phyloP scores from a whole-genome alignment of 2,329 filamentous ascomycete genomes.

The Penicillium sp. region DNA sequence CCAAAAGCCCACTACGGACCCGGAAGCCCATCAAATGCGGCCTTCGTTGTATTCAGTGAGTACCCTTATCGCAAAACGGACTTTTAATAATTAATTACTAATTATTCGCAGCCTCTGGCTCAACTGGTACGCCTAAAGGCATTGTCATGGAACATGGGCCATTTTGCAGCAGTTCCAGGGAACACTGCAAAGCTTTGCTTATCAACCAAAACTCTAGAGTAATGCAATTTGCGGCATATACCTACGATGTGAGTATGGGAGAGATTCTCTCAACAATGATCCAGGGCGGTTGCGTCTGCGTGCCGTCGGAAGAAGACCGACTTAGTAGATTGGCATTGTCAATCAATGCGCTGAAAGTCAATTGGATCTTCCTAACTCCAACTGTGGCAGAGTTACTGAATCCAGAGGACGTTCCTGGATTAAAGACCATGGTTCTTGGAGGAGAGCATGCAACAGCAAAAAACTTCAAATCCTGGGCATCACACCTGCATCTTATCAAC shows the following conservation, averaged over 20 bases:
- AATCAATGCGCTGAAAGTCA: slow-evolving; percentile 46
- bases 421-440: slow-evolving; percentile 31
- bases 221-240: slow-evolving; percentile 54
- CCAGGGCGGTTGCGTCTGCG: slow-evolving; percentile 51
- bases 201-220: slow-evolving; percentile 54
- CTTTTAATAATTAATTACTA: background rate
- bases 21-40: background rate
- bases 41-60: background rate
- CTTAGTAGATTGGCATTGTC: slow-evolving; percentile 41
- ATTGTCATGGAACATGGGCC: slow-evolving; percentile 60
- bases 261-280: slow-evolving; percentile 49
- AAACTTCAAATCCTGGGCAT: slow-evolving; percentile 22
- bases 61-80: background rate
- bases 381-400: slow-evolving; percentile 44
- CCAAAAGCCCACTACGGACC: background rate
- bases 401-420: slow-evolving; percentile 31
- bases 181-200: slow-evolving; percentile 50
- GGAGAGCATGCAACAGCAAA: slow-evolving; percentile 22
- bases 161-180: slow-evolving; percentile 53
- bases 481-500: slow-evolving; percentile 21
- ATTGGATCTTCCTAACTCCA: slow-evolving; percentile 53
- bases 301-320: slow-evolving; percentile 44
- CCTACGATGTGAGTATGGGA: slow-evolving; percentile 45
- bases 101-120: slow-evolving; percentile 1
- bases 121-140: slow-evolving; percentile 10